Evolutionary conservation across 2,329 filamentous ascomycete species (phyloP), one percentile per base, ranked within the genome.

Genomic region (Hypoxylon sp.): DNA sequence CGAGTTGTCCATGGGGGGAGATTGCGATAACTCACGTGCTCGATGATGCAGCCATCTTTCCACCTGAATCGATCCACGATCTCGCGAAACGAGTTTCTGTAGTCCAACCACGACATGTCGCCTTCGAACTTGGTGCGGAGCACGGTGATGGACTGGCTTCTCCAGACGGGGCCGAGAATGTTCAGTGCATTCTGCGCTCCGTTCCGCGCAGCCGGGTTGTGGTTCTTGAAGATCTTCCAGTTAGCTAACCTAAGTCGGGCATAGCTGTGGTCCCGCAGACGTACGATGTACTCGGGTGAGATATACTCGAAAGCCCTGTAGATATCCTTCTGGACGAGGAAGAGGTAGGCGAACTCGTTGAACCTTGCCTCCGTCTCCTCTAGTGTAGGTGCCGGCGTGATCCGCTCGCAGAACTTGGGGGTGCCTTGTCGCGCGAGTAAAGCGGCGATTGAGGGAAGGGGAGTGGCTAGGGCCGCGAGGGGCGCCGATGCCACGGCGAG

Each of bases 271-370:
- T 34, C 39, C 8, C 7, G 17, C 24, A 49, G 30, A 60, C 67
- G 10, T 44, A 72, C 70, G 44, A 73, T 71, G 37, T 73, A 73
- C 43, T 68, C 65, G 6, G 67, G 64, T 8, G 65, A 53, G 47
- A 73, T 72, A 50, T 72, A 73, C 6, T 68, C 63, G 48, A 73
- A 73, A 1, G 71, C 70, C 49, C 67, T 65, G 26, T 66, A 68
- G 6, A 73, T 59, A 50, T 73, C 68, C 60, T 71, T 71, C 58
- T 67, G 64, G 8, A 70, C 69, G 1, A 73, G 51, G 37, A 73
- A 73, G 17, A 68, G 64, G 30, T 72, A 48, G 8, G 69, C 69
- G 39, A 73, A 72, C 54, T 66, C 57, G 51, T 71, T 65, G 56
- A 73, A 72, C 28, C 69, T 48, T 34, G 39, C 57, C 49, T 67